Evolutionary conservation across 345 rosid species (phyloP), one percentile per base, ranked within the genome.

Genomic region (Salix koriyanagi): DNA sequence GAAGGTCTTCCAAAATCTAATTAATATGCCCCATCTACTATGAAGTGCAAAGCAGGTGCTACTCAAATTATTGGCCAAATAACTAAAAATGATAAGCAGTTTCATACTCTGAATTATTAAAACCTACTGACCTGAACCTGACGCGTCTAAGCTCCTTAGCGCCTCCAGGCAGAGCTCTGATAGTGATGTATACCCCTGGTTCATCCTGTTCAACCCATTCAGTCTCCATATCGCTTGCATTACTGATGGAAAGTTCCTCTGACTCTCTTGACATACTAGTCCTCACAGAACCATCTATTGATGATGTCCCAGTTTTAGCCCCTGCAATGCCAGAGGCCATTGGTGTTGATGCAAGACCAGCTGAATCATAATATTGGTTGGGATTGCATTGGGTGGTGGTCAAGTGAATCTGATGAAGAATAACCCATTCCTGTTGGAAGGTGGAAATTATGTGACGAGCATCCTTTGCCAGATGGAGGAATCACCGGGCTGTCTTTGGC

Each of bases 121-220:
- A 74, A 30, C 77, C 65, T 15, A 75, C 75, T 69, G 75, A 94
- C 98, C 98, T 91, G 97, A 94, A 94, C 79, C 98, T 91, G 74
- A 94, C 94, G 0, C 98, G 97, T 82, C 97, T 88, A 73, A 94
- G 97, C 84, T 94, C 98, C n/a, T 91, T 88, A 12, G 87, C 76
- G 42, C 97, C 97, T 70, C 91, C 90, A 19, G 91, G 94, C 66
- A 90, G 83, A 62, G 86, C 90, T 87, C 92, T 86, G 78, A 94
- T 89, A 13, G 97, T 94, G 77, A 94, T 90, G 80, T 94, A 94
- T n/a, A 94, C 94, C 48, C 98, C 98, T 0, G 92, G 91, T 83
- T 94, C 97, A 67, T 94, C 98, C 84, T 92, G 97, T 77, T 92
- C 98, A 9, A 94, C 92, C 98, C 99, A 93, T 84, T 96, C 98